Evolutionary conservation across 108 stramenopile species (phyloP), one percentile per base, ranked within the genome.

Genomic region (Cyclotella kingstonii): DNA sequence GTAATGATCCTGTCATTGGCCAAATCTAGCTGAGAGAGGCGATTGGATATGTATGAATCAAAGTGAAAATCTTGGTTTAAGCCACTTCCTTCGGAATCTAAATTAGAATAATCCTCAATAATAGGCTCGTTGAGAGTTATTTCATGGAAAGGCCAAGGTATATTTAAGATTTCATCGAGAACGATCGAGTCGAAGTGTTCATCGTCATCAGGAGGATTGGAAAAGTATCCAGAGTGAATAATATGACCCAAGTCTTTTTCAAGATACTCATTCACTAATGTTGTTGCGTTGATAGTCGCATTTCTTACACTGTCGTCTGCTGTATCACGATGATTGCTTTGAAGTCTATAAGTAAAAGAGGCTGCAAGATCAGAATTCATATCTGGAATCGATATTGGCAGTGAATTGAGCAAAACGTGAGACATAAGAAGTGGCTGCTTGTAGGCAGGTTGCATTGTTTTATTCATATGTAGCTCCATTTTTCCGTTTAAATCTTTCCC

Each of bases 111-210:
- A 35, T 54, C 33, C 10, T 74, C 66, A 4, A 76, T 18, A 1
- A 76, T 52, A 10, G 74, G 42, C 43, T 76, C 74, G 48, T 63
- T 51, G 11, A 76, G 35, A 51, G 62, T 55, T 5, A 67, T 33
- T 19, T 59, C 19, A 33, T 76, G 50, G 44, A 76, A 76, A 5
- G 74, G 74, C 74, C 74, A 76, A 11, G 74, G 74, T 8, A 76
- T 60, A 28, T 61, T 76, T 34, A 67, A 30, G 1, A 76, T 41
- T 76, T 67, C 74, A 26, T 76, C 74, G 23, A 76, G 36, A 36
- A 76, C 74, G 21, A 76, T 63, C 11, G 74, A 66, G 35, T 67
- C 66, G 18, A 67, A 76, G 46, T 48, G 31, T 26, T 76, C 66
- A 25, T 57, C 36, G 15, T 67, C 60, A 7, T 54, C 65, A 12